Percentiles rank a stretch among this genome's conserved stretches.
phyloP scores from a whole-genome alignment of 495 filamentous ascomycete genomes.

The Tuber calosporum region DNA sequence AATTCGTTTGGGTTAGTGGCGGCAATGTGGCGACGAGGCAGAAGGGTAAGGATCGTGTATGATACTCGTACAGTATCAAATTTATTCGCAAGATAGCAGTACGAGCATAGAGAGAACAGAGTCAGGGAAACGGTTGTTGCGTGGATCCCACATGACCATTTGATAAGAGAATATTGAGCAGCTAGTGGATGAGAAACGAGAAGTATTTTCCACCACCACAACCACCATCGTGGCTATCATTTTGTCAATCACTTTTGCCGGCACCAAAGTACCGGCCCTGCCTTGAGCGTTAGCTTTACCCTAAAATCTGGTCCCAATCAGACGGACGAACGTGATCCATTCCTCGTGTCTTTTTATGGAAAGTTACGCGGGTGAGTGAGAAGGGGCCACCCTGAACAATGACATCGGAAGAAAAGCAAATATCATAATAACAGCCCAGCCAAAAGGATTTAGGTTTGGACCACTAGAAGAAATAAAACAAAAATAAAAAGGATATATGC shows the following conservation, averaged over 20 bases:
- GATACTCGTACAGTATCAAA: too few relatives aligned
- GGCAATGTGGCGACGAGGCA: conserved; percentile 23
- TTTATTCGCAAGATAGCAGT: too few relatives aligned
- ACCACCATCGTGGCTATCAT: not conserved
- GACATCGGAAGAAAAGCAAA: not conserved
- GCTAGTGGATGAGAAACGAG: not conserved
- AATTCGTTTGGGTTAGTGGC: conserved; percentile 16
- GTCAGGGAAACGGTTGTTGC: not conserved
- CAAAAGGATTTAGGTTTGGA: not conserved
- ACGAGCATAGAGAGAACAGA: not conserved
- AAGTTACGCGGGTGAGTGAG: conserved; percentile 24
- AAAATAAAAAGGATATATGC: conserved; percentile 18
- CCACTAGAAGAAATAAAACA: not conserved
- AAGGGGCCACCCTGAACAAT: not conserved
- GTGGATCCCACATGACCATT: conserved; percentile 31
- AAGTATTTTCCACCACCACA: not conserved
- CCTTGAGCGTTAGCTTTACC: not conserved
- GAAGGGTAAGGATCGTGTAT: conserved; percentile 11
- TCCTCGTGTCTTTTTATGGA: conserved; percentile 32
- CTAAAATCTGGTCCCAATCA: not conserved
- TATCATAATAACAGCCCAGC: not conserved
- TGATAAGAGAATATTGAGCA: not conserved
- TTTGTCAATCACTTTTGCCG: not conserved
- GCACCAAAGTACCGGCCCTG: not conserved
- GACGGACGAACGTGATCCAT: conserved; percentile 19